These are phyloP conservation scores for Schwanniomyces sp. DNA, from an alignment of 805 yeast genomes.

Conservation along the genomic window DNA sequence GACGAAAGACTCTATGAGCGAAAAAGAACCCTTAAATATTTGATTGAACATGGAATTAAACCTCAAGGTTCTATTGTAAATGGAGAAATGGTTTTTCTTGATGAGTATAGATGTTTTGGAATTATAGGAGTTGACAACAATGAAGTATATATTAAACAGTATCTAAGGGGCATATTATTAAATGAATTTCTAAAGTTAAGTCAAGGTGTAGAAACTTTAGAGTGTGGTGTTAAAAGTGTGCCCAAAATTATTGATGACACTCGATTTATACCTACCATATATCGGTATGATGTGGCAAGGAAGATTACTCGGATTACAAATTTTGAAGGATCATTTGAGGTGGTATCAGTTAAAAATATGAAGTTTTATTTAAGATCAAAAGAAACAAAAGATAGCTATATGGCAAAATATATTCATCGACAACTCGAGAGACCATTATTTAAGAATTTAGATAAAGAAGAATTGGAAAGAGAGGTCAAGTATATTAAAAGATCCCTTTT, in stretches of 20 bases:
- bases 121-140: not conserved
- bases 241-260: not conserved
- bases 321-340: not conserved
- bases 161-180: not conserved
- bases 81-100: not conserved
- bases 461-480: too few species aligned
- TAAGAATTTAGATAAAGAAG: too few species aligned
- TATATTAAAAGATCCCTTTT: not conserved
- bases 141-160: constrained; percentile 1
- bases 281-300: not conserved
- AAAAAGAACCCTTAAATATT: not conserved
- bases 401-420: too few species aligned
- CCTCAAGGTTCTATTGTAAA: not conserved
- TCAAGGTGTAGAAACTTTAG: too few species aligned
- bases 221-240: not conserved
- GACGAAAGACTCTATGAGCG: not conserved
- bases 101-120: constrained; percentile 1
- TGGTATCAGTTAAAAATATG: not conserved
- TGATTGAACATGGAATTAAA: constrained; percentile 2
- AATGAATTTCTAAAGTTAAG: not conserved
- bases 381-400: not conserved
- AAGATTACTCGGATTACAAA: constrained; percentile 1
- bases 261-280: not conserved
- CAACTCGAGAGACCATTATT: too few species aligned
- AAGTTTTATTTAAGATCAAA: not conserved